Evolutionary conservation across 352 stramenopile genomes (phyloP).

Genomic region (Globisporangium uncinulatum): DNA sequence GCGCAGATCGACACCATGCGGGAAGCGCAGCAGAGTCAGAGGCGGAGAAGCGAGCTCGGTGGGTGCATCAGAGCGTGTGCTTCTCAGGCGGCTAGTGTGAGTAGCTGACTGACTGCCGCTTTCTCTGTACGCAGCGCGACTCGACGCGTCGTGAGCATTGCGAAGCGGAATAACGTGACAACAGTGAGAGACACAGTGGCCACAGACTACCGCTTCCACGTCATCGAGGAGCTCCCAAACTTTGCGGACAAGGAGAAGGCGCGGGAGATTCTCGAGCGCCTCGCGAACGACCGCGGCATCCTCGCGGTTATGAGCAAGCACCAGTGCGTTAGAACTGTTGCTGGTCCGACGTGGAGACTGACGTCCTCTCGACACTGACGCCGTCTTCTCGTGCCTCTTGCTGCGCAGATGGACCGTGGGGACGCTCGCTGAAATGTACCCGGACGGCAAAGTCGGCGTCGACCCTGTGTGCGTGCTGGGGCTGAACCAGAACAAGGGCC

Average conservation of each 20-base stretch:
- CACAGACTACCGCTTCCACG: constrained; percentile 63
- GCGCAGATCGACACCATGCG: constrained; percentile 53
- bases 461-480: constrained; percentile 88
- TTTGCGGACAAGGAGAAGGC: constrained; percentile 54
- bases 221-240: constrained; percentile 53
- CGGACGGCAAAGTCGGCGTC: constrained; percentile 88
- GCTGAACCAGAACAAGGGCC: constrained; percentile 93
- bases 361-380: too few species aligned
- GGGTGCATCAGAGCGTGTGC: background rate
- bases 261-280: constrained; percentile 67
- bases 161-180: constrained; percentile 35
- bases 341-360: too few species aligned
- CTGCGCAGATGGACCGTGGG: constrained; percentile 76
- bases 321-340: constrained; percentile 34
- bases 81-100: too few species aligned
- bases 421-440: constrained; percentile 83
- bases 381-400: background rate
- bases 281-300: constrained; percentile 87
- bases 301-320: constrained; percentile 87
- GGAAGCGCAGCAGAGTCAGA: constrained; percentile 28
- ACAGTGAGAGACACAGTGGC: constrained; percentile 31
- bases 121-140: constrained; percentile 24
- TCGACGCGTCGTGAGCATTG: constrained; percentile 53
- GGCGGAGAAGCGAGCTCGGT: constrained; percentile 42
- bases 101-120: background rate